Evolutionary conservation across 1,284 basidiomycete species (phyloP).

Genomic region (Trichosporon ovoides): DNA sequence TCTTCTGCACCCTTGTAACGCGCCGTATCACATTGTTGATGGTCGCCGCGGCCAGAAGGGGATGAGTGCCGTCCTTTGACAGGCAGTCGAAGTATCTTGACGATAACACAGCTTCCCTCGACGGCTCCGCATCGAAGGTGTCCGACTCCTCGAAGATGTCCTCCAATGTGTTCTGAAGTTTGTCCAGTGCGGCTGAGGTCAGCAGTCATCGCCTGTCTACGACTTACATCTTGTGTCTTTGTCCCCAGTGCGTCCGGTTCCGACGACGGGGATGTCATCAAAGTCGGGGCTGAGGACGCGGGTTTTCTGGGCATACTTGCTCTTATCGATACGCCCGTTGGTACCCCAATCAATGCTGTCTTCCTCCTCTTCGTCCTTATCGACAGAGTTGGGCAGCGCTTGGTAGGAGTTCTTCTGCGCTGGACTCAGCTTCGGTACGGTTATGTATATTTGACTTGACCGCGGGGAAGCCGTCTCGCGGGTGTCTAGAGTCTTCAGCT

Average conservation of each 20-base stretch:
- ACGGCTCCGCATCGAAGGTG: slow-evolving; percentile 61
- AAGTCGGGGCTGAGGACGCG: slow-evolving; percentile 15
- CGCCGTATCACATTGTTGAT: slow-evolving; percentile 58
- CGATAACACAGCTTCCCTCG: slow-evolving; percentile 52
- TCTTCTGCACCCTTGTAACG: slow-evolving; percentile 26
- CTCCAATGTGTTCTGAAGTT: slow-evolving; percentile 65
- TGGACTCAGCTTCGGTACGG: slow-evolving; percentile 5
- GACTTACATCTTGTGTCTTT: slow-evolving; percentile 65
- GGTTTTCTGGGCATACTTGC: background rate
- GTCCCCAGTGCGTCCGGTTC: slow-evolving; percentile 56
- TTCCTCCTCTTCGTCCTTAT: slow-evolving; percentile 31
- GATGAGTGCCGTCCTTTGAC: slow-evolving; percentile 57
- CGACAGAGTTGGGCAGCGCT: slow-evolving; percentile 12
- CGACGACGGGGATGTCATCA: background rate
- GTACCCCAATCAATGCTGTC: slow-evolving; percentile 39
- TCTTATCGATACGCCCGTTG: slow-evolving; percentile 13
- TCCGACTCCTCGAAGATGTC: slow-evolving; percentile 89
- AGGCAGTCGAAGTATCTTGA: slow-evolving; percentile 62
- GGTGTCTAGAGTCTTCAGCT: background rate
- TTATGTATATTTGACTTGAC: background rate
- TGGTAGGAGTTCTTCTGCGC: slow-evolving; percentile 7
- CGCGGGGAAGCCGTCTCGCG: background rate
- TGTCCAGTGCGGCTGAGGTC: slow-evolving; percentile 63
- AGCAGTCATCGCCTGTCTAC: background rate
- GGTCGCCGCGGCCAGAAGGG: slow-evolving; percentile 58